A percentile compares a stretch with the other conserved stretches of the same genome.
These are phyloP conservation scores for Aspergillus tanneri DNA, from an alignment of 2,329 filamentous ascomycete species.

Conservation along the genomic window DNA sequence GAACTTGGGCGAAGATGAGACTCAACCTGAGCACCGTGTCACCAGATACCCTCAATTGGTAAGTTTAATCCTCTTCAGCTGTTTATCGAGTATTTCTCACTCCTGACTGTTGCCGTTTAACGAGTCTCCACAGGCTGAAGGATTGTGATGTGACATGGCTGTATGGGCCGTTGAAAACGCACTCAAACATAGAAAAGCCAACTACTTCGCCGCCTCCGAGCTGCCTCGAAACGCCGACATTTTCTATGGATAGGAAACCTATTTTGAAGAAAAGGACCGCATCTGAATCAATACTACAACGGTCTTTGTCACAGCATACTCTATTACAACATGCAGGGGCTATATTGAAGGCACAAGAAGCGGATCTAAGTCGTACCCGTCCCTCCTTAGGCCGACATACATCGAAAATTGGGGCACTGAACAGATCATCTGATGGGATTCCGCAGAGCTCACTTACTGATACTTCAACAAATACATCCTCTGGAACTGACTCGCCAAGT, in stretches of 20 bases:
- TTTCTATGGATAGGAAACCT: constrained; percentile 75
- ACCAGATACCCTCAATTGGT: constrained; percentile 93
- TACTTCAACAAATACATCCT: constrained; percentile 67
- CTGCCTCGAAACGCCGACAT: constrained; percentile 61
- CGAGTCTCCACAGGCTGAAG: constrained; percentile 70
- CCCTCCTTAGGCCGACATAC: constrained; percentile 54
- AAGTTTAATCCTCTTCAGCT: constrained; percentile 34
- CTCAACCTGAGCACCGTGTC: constrained; percentile 83
- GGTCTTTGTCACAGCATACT: constrained; percentile 82
- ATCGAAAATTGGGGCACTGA: constrained; percentile 63
- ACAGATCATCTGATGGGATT: constrained; percentile 26
- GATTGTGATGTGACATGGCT: constrained; percentile 98
- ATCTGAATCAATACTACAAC: constrained; percentile 91
- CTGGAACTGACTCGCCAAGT: constrained; percentile 64
- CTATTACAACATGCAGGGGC: constrained; percentile 86
- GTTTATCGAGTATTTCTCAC: not conserved
- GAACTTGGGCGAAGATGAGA: constrained; percentile 93
- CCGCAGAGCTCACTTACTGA: constrained; percentile 42
- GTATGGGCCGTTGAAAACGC: constrained; percentile 85
- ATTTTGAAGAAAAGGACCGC: constrained; percentile 96
- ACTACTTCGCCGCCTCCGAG: constrained; percentile 53
- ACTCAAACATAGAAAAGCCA: constrained; percentile 54
- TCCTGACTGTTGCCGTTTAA: constrained; percentile 4
- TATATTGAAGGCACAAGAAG: constrained; percentile 78
- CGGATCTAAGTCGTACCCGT: constrained; percentile 54